Conservation (phyloP, 805 yeast species). For the Pichia eremophila region DNA sequence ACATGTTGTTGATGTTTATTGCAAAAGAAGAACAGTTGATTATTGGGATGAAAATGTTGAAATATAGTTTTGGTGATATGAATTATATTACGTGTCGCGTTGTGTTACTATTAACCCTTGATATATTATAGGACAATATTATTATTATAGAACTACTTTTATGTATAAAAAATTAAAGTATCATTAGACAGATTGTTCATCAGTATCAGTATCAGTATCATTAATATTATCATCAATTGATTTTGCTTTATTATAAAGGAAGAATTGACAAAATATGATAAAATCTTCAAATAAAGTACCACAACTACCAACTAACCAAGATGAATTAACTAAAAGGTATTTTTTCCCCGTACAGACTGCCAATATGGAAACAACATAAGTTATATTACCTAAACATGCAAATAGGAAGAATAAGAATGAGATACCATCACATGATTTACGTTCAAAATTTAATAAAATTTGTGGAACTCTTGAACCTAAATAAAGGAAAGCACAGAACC, state of each 20-base stretch:
- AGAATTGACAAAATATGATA: constrained; percentile 77
- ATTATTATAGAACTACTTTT: too few relatives aligned
- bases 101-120: too few relatives aligned
- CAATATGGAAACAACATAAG: constrained; percentile 80
- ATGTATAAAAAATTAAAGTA: too few relatives aligned
- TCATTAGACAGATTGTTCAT: too few relatives aligned
- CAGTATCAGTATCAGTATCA: constrained; percentile 8
- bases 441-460: constrained; percentile 68
- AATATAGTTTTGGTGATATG: neutral
- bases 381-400: constrained; percentile 89
- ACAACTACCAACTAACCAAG: constrained; percentile 87
- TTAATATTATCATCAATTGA: constrained; percentile 16
- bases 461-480: constrained; percentile 92
- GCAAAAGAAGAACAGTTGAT: neutral
- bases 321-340: constrained; percentile 71
- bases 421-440: constrained; percentile 93
- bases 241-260: constrained; percentile 44
- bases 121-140: too few relatives aligned
- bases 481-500: constrained; percentile 64
- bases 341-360: constrained; percentile 60
- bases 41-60: too few relatives aligned
- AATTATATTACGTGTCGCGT: too few relatives aligned
- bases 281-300: constrained; percentile 84
- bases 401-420: constrained; percentile 88
- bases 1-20: neutral